phyloP scores from a whole-genome alignment of 306 rosid species.

The Sicyos baderoa region DNA sequence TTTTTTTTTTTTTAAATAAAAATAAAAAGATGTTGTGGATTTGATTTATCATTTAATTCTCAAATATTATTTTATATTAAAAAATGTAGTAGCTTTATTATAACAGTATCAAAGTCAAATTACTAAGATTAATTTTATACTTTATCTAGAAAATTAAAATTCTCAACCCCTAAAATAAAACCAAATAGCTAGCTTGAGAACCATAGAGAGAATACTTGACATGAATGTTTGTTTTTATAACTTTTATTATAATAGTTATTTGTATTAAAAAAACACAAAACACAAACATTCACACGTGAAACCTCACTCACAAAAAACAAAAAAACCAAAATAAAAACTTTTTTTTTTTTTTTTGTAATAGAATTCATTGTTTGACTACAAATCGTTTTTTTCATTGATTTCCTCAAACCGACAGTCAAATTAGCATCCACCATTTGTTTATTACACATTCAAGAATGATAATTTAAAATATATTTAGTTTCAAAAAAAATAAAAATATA shows the following conservation, averaged over 20 bases:
- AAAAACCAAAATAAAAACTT: background rate
- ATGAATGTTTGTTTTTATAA: conserved; percentile 3
- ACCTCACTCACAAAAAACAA: background rate
- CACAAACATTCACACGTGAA: conserved; percentile 16
- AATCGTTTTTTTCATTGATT: conserved; percentile 8
- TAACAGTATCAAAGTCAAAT: background rate
- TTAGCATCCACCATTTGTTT: conserved; percentile 3
- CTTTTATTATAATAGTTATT: no score
- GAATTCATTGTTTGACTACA: conserved; percentile 16
- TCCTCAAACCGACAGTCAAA: conserved; percentile 13
- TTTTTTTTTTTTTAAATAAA: no score
- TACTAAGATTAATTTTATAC: background rate
- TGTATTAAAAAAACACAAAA: background rate
- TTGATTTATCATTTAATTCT: no score
- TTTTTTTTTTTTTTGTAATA: background rate
- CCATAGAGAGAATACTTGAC: background rate
- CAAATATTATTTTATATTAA: no score
- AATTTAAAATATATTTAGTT: background rate
- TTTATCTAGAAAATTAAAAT: background rate
- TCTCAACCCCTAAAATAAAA: background rate
- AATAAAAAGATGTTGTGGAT: no score
- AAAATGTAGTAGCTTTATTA: background rate
- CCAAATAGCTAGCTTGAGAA: background rate
- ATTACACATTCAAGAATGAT: background rate
- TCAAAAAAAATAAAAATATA: background rate